Evolutionary conservation across 805 yeast genomes (phyloP), one percentile per base, ranked within the genome.

Genomic region (Lipomyces sp.): DNA sequence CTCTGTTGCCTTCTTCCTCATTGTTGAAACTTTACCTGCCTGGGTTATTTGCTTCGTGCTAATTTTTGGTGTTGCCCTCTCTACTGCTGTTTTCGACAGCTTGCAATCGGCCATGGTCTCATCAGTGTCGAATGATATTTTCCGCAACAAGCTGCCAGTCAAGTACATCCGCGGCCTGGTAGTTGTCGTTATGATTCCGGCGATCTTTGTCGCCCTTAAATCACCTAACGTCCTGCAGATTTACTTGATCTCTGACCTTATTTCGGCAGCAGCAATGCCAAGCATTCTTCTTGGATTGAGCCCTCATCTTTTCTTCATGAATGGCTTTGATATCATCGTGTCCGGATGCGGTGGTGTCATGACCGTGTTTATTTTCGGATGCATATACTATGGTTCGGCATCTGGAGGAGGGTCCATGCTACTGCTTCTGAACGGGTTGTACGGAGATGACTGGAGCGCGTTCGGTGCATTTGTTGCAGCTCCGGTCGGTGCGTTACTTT

Each of bases 401-500:
- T 77, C 79, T 62, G 90, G 87, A 67, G 98, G 97, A 73, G 97
- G 89, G 18, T 83, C 83, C 68, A 81, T 93, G 60, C 79, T 93
- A 61, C 80, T 93, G 65, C 82, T 93, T 62, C 72, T 75, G 59
- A 67, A 76, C 30, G 97, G 98, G 55, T 79, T 93, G 34, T 93
- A 93, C 74, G 80, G 84, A 4, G 84, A 83, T 59, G 97, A 93
- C 75, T 93, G 97, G 97, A 90, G 96, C 73, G 87, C 96, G 0
- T 93, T 93, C 79, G 98, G 97, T 32, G 97, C 97, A 1, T 93
- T 93, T 78, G 94, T 90, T 5, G 90, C 88, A 69, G 95, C 97
- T 0, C 97, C 97, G 4, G 82, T 87, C 53, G 96, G 94, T 34
- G 92, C 94, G 10, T 70, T 92, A 1, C 68, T 88, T 4, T 80